Percentiles rank a stretch among this genome's conserved stretches.
phyloP scores from a whole-genome alignment of 306 rosid species.

The Bauhinia variegata region DNA sequence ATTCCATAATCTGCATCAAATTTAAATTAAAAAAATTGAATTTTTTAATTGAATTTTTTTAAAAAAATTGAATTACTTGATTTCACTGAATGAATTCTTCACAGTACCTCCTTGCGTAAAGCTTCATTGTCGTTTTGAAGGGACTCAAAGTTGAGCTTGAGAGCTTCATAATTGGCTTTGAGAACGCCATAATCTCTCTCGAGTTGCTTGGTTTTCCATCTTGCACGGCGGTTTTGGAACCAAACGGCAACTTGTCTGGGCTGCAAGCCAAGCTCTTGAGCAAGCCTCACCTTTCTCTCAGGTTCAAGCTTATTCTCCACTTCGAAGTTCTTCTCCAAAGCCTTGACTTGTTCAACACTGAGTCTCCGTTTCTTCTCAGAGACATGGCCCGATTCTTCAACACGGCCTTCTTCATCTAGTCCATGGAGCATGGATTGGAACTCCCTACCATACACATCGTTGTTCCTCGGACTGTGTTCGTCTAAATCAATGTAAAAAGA shows the following conservation, averaged over 20 bases:
- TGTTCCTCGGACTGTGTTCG: conserved; percentile 70
- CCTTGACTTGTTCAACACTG: conserved; percentile 85
- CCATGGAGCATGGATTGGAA: conserved; percentile 75
- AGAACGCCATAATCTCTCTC: conserved; percentile 89
- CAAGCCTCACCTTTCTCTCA: conserved; percentile 80
- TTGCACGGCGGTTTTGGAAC: conserved; percentile 97
- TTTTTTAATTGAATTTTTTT: too few species aligned
- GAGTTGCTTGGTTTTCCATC: conserved; percentile 95
- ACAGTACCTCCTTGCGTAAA: conserved; percentile 75
- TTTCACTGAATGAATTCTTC: too few species aligned
- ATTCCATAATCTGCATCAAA: conserved; percentile 63
- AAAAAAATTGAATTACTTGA: too few species aligned
- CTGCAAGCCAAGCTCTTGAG: conserved; percentile 88
- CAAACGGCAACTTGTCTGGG: conserved; percentile 96
- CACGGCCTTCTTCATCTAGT: conserved; percentile 79
- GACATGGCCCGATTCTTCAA: conserved; percentile 66
- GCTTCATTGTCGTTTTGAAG: conserved; percentile 74
- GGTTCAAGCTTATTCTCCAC: conserved; percentile 98
- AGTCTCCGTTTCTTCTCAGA: conserved; percentile 84
- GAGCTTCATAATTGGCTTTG: conserved; percentile 66
- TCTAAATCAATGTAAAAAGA: conserved; percentile 48
- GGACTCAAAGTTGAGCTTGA: conserved; percentile 55
- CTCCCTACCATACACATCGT: conserved; percentile 61
- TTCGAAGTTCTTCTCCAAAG: conserved; percentile 93
- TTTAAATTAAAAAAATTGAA: neutral